Conservation (phyloP, 257 asterid species). For the Nicotiana paniculata region DNA sequence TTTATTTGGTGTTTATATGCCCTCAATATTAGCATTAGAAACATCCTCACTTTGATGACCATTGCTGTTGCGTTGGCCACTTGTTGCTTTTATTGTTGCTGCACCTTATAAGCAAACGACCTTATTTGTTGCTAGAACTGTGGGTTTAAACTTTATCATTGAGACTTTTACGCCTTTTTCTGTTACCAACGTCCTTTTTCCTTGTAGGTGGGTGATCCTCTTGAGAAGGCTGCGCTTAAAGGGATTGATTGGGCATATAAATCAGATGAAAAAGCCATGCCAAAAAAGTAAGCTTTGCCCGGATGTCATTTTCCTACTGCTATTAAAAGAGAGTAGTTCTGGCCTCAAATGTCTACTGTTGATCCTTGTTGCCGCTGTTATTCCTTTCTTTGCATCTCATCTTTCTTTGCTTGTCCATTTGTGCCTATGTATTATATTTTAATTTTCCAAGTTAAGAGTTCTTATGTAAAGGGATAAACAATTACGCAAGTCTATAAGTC, state of each 20-base stretch:
- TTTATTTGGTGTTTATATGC: background rate
- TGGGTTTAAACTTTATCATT: background rate
- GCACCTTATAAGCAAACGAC: background rate
- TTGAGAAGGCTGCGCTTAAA: slow-evolving; percentile 95
- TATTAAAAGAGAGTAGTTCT: background rate
- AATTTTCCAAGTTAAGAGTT: background rate
- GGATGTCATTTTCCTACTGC: background rate
- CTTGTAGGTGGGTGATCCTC: slow-evolving; percentile 98
- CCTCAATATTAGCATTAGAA: background rate
- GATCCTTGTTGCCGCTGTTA: background rate
- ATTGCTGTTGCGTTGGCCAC: background rate
- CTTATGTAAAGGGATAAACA: background rate
- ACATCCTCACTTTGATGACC: background rate
- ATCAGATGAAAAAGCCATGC: slow-evolving; percentile 95
- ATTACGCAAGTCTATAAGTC: background rate
- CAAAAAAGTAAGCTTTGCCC: slow-evolving; percentile 63
- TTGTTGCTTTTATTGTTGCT: background rate
- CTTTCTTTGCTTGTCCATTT: background rate
- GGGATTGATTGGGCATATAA: slow-evolving; percentile 93
- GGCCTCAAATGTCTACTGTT: background rate
- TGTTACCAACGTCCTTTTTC: slow-evolving; percentile 12
- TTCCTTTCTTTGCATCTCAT: background rate
- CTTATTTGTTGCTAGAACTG: background rate
- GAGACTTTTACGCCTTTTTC: background rate
- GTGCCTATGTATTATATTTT: background rate